Evolutionary conservation across 169 alveolate species (phyloP).

Genomic region (Plasmodium adleri): DNA sequence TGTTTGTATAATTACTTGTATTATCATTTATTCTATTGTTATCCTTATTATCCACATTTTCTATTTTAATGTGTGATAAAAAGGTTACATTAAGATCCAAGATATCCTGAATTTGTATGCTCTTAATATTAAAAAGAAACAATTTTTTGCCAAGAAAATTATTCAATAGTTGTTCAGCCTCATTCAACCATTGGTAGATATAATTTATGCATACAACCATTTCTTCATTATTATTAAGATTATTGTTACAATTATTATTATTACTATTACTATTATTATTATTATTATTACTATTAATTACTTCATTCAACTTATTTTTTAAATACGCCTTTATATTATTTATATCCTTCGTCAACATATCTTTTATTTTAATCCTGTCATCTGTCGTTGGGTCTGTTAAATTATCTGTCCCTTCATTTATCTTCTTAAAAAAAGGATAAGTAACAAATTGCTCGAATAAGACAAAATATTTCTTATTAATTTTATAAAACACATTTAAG

Average conservation of each 20-base stretch:
- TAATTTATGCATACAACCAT: slow-evolving; percentile 7
- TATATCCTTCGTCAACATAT: slow-evolving; percentile 4
- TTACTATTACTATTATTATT: not conserved
- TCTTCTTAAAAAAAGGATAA: slow-evolving; percentile 3
- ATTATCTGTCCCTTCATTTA: not conserved
- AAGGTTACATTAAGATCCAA: slow-evolving; percentile 22
- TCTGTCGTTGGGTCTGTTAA: not conserved
- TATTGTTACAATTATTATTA: no score
- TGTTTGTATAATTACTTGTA: not conserved
- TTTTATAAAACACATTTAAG: slow-evolving; percentile 42
- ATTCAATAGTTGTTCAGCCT: slow-evolving; percentile 23
- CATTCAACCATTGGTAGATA: slow-evolving; percentile 19
- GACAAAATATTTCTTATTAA: slow-evolving; percentile 21
- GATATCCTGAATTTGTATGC: slow-evolving; percentile 44
- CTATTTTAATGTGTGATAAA: not conserved
- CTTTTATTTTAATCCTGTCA: not conserved
- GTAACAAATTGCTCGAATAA: slow-evolving; percentile 18
- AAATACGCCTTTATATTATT: slow-evolving; percentile 3
- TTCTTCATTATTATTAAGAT: no score
- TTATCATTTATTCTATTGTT: not conserved
- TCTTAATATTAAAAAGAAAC: slow-evolving; percentile 47
- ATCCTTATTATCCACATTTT: not conserved
- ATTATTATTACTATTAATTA: not conserved
- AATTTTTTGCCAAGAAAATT: slow-evolving; percentile 29
- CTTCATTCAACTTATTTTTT: slow-evolving; percentile 14